Conservation (phyloP, 371 early-diverging fungal species). For the Mortierella sp. region DNA sequence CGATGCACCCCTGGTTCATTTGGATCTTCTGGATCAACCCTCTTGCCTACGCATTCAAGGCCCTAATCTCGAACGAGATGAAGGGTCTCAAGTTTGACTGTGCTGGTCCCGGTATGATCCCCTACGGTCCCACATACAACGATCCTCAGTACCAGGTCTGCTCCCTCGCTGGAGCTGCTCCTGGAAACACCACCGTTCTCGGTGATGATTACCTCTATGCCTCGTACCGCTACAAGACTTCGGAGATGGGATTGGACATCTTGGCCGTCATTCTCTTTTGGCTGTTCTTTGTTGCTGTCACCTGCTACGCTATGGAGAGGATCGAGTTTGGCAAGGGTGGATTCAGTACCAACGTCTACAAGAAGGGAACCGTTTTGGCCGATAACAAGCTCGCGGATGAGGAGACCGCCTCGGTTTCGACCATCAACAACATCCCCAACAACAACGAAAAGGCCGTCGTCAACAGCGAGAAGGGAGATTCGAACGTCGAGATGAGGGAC, state of each 20-base stretch:
- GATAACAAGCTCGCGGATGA: slow-evolving; percentile 16
- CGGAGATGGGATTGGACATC: slow-evolving; percentile 60
- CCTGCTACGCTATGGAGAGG: slow-evolving; percentile 59
- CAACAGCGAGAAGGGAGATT: slow-evolving; percentile 12
- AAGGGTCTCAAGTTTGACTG: slow-evolving; percentile 68
- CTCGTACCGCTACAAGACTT: slow-evolving; percentile 58
- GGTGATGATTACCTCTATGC: slow-evolving; percentile 73
- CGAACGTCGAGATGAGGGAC: slow-evolving; percentile 29
- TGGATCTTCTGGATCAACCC: slow-evolving; percentile 86
- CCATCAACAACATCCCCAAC: slow-evolving; percentile 14
- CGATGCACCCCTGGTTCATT: slow-evolving; percentile 79
- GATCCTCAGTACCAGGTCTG: slow-evolving; percentile 73
- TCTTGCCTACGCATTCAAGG: slow-evolving; percentile 78
- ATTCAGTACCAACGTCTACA: slow-evolving; percentile 65
- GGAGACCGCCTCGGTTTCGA: slow-evolving; percentile 19
- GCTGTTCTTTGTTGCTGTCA: slow-evolving; percentile 60
- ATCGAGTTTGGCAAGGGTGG: slow-evolving; percentile 66
- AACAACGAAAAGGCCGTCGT: background rate
- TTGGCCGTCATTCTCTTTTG: slow-evolving; percentile 61
- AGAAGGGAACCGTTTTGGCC: slow-evolving; percentile 22
- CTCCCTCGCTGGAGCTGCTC: slow-evolving; percentile 67
- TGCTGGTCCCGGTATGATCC: slow-evolving; percentile 62
- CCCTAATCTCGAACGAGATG: slow-evolving; percentile 82
- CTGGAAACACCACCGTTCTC: slow-evolving; percentile 64
- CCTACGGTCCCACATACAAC: slow-evolving; percentile 68